Evolutionary conservation across 1,139 yeast genomes (phyloP).

Genomic region (Candida glucosophila): DNA sequence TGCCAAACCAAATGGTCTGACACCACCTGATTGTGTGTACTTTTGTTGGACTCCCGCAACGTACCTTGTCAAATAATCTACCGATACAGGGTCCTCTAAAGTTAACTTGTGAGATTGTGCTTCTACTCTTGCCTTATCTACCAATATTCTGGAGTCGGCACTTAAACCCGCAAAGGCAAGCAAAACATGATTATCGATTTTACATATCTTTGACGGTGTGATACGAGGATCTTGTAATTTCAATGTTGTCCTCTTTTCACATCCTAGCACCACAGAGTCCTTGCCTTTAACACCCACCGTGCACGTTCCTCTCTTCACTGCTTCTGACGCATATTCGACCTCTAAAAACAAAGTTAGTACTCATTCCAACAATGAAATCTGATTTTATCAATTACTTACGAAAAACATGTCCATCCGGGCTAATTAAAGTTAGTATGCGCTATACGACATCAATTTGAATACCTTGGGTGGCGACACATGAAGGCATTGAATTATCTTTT

Average conservation of each 20-base stretch:
- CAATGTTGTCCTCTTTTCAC: constrained; percentile 92
- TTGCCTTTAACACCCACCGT: constrained; percentile 95
- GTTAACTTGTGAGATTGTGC: constrained; percentile 95
- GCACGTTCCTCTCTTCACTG: constrained; percentile 96
- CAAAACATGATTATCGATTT: constrained; percentile 82
- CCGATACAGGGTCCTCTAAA: constrained; percentile 86
- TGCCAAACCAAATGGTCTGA: constrained; percentile 90
- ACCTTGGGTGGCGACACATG: constrained; percentile 6
- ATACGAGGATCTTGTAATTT: constrained; percentile 95
- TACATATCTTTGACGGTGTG: constrained; percentile 90
- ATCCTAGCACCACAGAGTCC: constrained; percentile 84
- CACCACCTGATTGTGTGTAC: constrained; percentile 98
- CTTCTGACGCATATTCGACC: constrained; percentile 96
- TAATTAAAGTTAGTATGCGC: constrained; percentile 19
- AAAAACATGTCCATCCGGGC: constrained; percentile 98
- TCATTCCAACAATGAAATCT: not conserved
- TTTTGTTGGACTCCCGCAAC: constrained; percentile 96
- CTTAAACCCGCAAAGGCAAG: constrained; percentile 95
- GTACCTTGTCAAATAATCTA: constrained; percentile 87
- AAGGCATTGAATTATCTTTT: constrained; percentile 2
- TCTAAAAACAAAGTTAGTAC: constrained; percentile 36
- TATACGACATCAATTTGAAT: not conserved
- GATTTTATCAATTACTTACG: constrained; percentile 39
- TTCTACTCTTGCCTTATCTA: constrained; percentile 92
- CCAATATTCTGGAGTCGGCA: constrained; percentile 93